These are phyloP conservation scores for Trypanosoma theileri DNA, from an alignment of 208 protist species.

Conservation along the genomic window DNA sequence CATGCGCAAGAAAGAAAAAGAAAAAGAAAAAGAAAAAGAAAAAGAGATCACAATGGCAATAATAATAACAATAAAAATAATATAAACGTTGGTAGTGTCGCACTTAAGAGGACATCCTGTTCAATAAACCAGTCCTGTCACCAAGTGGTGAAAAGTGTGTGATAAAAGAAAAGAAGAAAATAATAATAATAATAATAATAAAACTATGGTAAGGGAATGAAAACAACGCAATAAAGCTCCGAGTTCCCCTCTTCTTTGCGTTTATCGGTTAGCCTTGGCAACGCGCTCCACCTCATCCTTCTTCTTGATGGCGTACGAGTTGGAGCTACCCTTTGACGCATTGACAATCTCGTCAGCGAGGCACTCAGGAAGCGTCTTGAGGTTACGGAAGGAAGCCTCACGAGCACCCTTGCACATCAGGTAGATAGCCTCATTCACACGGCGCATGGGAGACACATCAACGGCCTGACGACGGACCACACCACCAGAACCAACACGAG, in stretches of 20 bases:
- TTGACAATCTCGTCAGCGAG: conserved; percentile 99
- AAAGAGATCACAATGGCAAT: conserved; percentile 16
- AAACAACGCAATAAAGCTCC: not conserved
- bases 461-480: conserved; percentile 99
- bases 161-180: too few relatives aligned
- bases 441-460: conserved; percentile 99
- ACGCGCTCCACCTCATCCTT: conserved; percentile 99
- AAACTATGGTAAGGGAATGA: conserved; percentile 6
- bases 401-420: conserved; percentile 98
- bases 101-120: too few relatives aligned
- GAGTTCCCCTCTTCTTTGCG: not conserved
- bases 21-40: conserved; percentile 22
- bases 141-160: too few relatives aligned
- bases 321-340: conserved; percentile 97
- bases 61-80: not conserved
- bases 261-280: conserved; percentile 99
- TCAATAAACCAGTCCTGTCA: too few relatives aligned
- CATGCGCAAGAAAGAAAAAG: conserved; percentile 24
- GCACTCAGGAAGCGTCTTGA: conserved; percentile 99
- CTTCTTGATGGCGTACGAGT: conserved; percentile 99
- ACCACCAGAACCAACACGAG: conserved; percentile 99
- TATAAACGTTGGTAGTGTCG: not conserved
- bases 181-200: too few relatives aligned
- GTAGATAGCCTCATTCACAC: conserved; percentile 99
- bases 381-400: conserved; percentile 98